A percentile compares a stretch with the other conserved stretches of the same genome.
These are phyloP conservation scores for Alternaria hordeiaustralica DNA, from an alignment of 2,329 filamentous ascomycete species.

Conservation along the genomic window DNA sequence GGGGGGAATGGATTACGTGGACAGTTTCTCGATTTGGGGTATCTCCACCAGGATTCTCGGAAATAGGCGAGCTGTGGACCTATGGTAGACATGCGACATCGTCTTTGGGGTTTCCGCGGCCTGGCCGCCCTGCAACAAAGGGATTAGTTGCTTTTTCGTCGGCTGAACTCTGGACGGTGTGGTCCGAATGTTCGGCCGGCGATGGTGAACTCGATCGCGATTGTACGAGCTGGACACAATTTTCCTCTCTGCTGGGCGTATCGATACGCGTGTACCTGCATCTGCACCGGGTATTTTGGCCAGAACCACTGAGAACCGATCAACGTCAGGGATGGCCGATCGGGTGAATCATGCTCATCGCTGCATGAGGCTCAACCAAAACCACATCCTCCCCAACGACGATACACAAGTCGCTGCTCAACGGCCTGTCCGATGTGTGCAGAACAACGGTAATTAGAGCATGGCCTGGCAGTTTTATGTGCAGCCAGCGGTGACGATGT, in stretches of 20 bases:
- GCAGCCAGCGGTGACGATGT: constrained; percentile 13
- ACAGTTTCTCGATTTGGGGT: constrained; percentile 4
- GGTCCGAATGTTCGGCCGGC: not conserved
- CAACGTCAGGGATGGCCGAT: constrained; percentile 17
- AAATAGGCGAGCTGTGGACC: constrained; percentile 5
- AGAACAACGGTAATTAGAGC: constrained; percentile 6
- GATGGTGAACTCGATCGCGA: not conserved
- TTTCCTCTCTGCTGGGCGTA: constrained; percentile 12
- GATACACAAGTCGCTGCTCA: not conserved
- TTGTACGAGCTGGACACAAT: constrained; percentile 8
- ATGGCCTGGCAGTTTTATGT: constrained; percentile 8
- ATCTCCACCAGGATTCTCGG: constrained; percentile 1
- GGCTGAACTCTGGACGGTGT: not conserved
- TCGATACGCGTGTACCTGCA: constrained; percentile 19
- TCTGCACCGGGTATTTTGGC: constrained; percentile 12
- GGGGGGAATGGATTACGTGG: constrained; percentile 16
- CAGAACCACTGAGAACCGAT: constrained; percentile 40
- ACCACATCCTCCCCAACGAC: not conserved
- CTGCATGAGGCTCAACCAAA: not conserved
- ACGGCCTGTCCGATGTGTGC: not conserved
- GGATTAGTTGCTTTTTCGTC: constrained; percentile 1
- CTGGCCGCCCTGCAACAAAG: not conserved
- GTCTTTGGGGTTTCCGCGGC: not conserved
- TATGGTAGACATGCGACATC: not conserved
- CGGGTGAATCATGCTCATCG: constrained; percentile 3